Percentiles rank a stretch among this genome's conserved stretches.
These are phyloP conservation scores for Corylus avellana DNA, from an alignment of 306 rosid species.

Conservation along the genomic window DNA sequence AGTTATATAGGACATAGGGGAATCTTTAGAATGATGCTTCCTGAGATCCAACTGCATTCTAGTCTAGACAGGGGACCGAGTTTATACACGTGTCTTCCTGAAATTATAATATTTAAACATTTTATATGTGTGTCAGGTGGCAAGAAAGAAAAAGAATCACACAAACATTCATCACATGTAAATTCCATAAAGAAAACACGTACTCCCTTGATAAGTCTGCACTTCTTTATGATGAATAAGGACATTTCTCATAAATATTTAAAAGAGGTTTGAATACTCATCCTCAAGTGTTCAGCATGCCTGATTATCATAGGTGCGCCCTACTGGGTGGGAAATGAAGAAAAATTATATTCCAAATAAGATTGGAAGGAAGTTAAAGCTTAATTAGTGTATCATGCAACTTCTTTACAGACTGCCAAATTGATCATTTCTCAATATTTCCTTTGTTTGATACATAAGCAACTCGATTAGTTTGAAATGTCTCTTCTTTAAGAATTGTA, in stretches of 20 bases:
- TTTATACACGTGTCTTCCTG: not conserved
- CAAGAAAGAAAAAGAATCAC: not conserved
- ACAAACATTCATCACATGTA: not conserved
- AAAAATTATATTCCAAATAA: too few species aligned
- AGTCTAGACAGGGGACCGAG: not conserved
- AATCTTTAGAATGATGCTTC: conserved; percentile 4
- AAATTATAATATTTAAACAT: not conserved
- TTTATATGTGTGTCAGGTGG: not conserved
- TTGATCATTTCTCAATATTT: not conserved
- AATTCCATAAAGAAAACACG: not conserved
- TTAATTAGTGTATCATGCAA: too few species aligned
- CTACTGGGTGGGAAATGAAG: too few species aligned
- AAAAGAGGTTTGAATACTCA: too few species aligned
- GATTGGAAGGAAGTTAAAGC: too few species aligned
- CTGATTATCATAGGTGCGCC: not conserved
- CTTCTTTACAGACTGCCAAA: not conserved
- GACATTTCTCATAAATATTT: not conserved
- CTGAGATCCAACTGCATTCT: conserved; percentile 4
- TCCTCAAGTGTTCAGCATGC: not conserved
- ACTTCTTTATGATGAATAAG: not conserved
- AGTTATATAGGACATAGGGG: not conserved
- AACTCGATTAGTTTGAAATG: not conserved
- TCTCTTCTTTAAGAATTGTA: not conserved
- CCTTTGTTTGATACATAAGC: not conserved
- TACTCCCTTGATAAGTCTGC: not conserved